phyloP scores from a whole-genome alignment of 768 basidiomycete genomes.

The Candolleomyces efflorescens region DNA sequence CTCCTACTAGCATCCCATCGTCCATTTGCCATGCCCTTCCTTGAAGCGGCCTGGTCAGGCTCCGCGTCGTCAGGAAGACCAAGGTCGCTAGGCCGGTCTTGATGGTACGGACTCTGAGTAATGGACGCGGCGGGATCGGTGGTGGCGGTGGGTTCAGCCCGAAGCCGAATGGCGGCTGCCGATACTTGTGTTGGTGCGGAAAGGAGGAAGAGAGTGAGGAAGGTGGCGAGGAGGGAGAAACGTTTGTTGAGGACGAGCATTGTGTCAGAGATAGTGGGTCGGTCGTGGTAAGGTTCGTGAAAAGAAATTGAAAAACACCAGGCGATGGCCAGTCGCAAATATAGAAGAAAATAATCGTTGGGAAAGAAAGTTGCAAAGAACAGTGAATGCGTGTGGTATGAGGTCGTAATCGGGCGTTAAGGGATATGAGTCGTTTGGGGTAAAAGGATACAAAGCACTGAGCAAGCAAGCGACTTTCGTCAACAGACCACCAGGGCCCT shows the following conservation, averaged over 20 bases:
- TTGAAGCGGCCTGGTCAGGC: not conserved
- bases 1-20: too few relatives aligned
- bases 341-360: not conserved
- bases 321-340: constrained; percentile 1
- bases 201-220: constrained; percentile 6
- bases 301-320: not conserved
- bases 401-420: not conserved
- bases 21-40: constrained; percentile 3
- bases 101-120: constrained; percentile 1
- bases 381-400: not conserved
- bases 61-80: constrained; percentile 1
- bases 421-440: not conserved
- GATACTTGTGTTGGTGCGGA: not conserved
- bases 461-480: not conserved
- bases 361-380: not conserved
- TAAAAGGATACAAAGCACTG: not conserved
- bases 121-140: not conserved
- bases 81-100: constrained; percentile 3
- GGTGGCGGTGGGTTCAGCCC: not conserved
- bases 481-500: constrained; percentile 10
- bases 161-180: not conserved
- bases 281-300: not conserved
- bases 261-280: not conserved
- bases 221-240: not conserved
- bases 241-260: constrained; percentile 5